Percentiles rank a stretch among this genome's conserved stretches.
Conservation (phyloP, 1,284 basidiomycete species). For the Thecaphora thlaspeos region DNA sequence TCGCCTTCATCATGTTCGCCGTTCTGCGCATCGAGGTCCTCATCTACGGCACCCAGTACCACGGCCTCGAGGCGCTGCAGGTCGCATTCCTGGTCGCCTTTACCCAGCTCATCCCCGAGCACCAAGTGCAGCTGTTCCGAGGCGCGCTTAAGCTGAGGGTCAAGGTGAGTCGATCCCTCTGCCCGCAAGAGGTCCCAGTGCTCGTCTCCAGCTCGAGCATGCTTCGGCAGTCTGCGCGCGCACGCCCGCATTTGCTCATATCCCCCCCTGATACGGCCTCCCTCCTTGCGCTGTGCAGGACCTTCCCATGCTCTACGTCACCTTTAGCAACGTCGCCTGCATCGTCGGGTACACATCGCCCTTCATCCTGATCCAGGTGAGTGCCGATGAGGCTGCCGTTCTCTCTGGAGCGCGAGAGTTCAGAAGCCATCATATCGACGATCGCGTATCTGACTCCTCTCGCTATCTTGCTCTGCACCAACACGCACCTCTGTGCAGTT, state of each 20-base stretch:
- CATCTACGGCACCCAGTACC: conserved; percentile 77
- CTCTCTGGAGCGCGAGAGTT: too few species aligned
- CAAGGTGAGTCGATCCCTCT: conserved; percentile 68
- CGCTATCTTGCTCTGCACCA: not conserved
- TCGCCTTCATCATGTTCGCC: conserved; percentile 42
- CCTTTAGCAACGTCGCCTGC: conserved; percentile 83
- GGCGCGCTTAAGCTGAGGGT: conserved; percentile 82
- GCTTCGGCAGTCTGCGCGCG: too few species aligned
- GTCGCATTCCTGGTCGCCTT: conserved; percentile 88
- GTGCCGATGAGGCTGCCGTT: too few species aligned
- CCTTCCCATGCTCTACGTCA: conserved; percentile 89
- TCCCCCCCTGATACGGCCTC: not conserved
- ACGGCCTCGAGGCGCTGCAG: conserved; percentile 89
- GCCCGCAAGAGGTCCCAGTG: too few species aligned
- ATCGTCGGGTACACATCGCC: conserved; percentile 86
- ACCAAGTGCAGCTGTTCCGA: conserved; percentile 83
- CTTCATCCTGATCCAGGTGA: conserved; percentile 82
- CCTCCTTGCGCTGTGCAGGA: conserved; percentile 63
- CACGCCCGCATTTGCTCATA: too few species aligned
- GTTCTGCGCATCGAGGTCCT: conserved; percentile 42
- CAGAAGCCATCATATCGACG: too few species aligned
- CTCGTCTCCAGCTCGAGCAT: too few species aligned
- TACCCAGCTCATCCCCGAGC: conserved; percentile 94
- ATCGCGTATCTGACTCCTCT: too few species aligned
- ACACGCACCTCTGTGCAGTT: conserved; percentile 63